phyloP scores from a whole-genome alignment of 2,329 filamentous ascomycete genomes.

The Aspergillus sp. region DNA sequence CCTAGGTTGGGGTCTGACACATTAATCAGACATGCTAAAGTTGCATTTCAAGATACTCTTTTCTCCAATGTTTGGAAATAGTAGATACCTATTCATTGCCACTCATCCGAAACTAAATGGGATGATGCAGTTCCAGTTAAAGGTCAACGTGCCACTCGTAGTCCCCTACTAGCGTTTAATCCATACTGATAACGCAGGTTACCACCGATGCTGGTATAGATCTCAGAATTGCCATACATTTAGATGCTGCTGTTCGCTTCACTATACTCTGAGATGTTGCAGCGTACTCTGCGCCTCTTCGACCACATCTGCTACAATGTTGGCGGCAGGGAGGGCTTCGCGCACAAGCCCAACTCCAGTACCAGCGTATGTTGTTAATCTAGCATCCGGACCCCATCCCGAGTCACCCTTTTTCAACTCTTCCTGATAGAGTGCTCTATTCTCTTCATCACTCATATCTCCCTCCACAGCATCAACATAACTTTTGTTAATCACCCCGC shows the following conservation, averaged over 20 bases:
- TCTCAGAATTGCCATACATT: no score
- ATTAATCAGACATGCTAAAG: neutral
- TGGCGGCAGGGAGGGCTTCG: conserved; percentile 49
- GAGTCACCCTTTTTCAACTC: conserved; percentile 53
- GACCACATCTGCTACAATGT: conserved; percentile 53
- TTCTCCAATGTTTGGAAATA: conserved; percentile 17
- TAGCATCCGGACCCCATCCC: conserved; percentile 54
- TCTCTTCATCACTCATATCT: conserved; percentile 42
- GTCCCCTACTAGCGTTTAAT: no score
- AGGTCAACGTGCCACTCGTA: neutral
- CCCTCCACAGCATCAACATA: conserved; percentile 43
- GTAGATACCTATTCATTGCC: neutral
- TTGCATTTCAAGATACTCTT: neutral
- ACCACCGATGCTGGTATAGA: no score
- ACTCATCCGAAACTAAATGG: neutral
- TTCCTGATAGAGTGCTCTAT: conserved; percentile 44
- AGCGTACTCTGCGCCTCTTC: conserved; percentile 34
- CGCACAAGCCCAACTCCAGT: conserved; percentile 60
- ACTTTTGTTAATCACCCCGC: conserved; percentile 59
- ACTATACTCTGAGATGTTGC: neutral
- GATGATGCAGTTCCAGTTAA: neutral
- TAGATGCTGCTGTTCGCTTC: neutral
- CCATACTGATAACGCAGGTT: no score
- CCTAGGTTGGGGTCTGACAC: neutral
- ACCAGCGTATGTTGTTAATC: conserved; percentile 64